Base-by-base conservation (phyloP, 2,329 filamentous ascomycete genomes). In the Aspergillus terreus region DNA sequence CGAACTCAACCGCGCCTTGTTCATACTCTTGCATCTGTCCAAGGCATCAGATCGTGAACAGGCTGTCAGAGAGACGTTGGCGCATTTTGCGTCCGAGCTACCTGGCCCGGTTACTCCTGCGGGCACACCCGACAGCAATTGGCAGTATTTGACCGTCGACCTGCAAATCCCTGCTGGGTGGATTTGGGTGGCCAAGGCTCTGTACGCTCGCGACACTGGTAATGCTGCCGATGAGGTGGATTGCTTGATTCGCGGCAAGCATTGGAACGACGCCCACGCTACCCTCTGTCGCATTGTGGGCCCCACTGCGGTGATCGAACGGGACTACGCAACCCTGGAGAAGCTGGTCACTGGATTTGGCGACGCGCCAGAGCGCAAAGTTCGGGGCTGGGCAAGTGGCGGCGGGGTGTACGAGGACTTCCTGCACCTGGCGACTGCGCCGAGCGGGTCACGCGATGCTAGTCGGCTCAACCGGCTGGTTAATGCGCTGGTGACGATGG, bases 181-280 rank as follows among this genome's bases (percentile, higher is more conserved):
- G 91, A 79, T 97, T 46, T 95, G 89, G 84, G 83, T 90, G 53
- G 90, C 94, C 15, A 89, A 92, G 65, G 92, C 92, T 11, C 78
- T 92, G 12, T 87, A 87, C 70, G 91, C 90, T 71, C 87, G 88
- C 55, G 85, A 85, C 52, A 83, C 81, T 63, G 83, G 84, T 57
- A 84, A 92, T 66, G 79, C 87, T 10, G 80, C 78, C 43, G 77
- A 78, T 4, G 90, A 96, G 69, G 88, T 92, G 9, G 80, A 86
- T 49, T 94, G 86, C 63, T 83, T 99, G 11, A 80, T 97, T 53
- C 83, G 84, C 45, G 92, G 91, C 2, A 81, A 82, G 36, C 84
- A 88, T 40, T 88, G 85, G 70, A 78, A 83, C 27, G 89, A 94
- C 66, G 94, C 94, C 0, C 94, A 97, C 71, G 82, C 84, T 25